Conservation (phyloP, 345 rosid genomes). For the Erodium maritimum region DNA sequence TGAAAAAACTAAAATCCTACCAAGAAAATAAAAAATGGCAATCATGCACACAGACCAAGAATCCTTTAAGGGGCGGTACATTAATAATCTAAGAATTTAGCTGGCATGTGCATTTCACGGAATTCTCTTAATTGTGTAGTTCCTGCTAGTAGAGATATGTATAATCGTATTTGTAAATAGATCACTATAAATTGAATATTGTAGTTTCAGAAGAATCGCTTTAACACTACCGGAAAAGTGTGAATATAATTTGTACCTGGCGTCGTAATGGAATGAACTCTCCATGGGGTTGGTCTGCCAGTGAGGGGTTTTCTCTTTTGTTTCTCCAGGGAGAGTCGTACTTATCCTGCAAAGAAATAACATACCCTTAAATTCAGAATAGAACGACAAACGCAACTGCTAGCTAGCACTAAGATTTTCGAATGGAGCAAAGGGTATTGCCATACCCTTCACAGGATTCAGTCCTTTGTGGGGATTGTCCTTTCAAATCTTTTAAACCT, state of each 20-base stretch:
- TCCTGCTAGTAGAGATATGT: too few species aligned
- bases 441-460: constrained; percentile 14
- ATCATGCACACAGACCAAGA: neutral
- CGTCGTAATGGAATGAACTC: constrained; percentile 31
- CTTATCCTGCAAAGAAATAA: constrained; percentile 24
- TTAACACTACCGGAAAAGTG: neutral
- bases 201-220: neutral
- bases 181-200: neutral
- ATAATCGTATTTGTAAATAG: neutral
- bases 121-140: too few species aligned
- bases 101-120: too few species aligned
- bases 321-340: constrained; percentile 15
- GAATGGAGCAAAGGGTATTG: too few species aligned
- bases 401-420: neutral
- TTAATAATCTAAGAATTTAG: too few species aligned
- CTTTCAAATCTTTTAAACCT: constrained; percentile 16
- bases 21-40: neutral
- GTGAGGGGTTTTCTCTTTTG: constrained; percentile 31
- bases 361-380: constrained; percentile 12
- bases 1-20: neutral
- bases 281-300: constrained; percentile 39
- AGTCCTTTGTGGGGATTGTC: constrained; percentile 15
- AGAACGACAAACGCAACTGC: neutral
- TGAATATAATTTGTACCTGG: constrained; percentile 31
- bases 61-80: too few species aligned